These are phyloP conservation scores for Penicillium sp. DNA, from an alignment of 2,329 filamentous ascomycete species.

Conservation along the genomic window DNA sequence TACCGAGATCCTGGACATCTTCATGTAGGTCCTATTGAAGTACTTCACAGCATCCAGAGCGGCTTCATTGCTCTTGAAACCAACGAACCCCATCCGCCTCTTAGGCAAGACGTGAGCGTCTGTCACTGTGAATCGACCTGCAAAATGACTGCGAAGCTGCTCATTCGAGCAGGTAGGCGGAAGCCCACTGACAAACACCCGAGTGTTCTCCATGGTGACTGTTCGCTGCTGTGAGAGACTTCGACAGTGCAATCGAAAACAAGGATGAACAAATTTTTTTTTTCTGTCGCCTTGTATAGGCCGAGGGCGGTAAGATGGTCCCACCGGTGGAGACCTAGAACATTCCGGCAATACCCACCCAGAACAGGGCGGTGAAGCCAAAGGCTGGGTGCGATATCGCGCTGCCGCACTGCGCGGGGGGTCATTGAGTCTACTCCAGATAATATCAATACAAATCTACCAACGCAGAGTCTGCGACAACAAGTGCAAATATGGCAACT, in stretches of 20 bases:
- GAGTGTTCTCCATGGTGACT: conserved; percentile 65
- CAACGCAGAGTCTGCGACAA: neutral
- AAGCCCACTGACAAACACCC: conserved; percentile 65
- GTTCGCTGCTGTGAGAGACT: conserved; percentile 19
- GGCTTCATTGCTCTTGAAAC: conserved; percentile 76
- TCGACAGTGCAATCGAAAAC: conserved; percentile 10
- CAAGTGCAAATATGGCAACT: conserved; percentile 35
- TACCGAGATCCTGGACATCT: conserved; percentile 88
- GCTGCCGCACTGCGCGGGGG: neutral
- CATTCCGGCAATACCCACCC: conserved; percentile 7
- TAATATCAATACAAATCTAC: neutral
- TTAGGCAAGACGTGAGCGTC: conserved; percentile 88
- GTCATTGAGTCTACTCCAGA: conserved; percentile 1
- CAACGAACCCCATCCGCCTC: conserved; percentile 90
- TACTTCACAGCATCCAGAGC: conserved; percentile 82
- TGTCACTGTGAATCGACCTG: conserved; percentile 68
- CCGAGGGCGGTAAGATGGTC: conserved; percentile 27
- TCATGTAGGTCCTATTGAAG: conserved; percentile 92
- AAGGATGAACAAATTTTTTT: conserved; percentile 15
- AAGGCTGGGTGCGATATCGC: conserved; percentile 10
- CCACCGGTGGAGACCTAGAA: conserved; percentile 1
- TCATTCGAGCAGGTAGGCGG: conserved; percentile 79
- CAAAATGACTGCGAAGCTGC: conserved; percentile 85
- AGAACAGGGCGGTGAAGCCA: conserved; percentile 10
- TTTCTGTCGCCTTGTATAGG: conserved; percentile 26